Evolutionary conservation across 2,329 filamentous ascomycete species (phyloP).

Genomic region (Pseudogymnoascus sp.): DNA sequence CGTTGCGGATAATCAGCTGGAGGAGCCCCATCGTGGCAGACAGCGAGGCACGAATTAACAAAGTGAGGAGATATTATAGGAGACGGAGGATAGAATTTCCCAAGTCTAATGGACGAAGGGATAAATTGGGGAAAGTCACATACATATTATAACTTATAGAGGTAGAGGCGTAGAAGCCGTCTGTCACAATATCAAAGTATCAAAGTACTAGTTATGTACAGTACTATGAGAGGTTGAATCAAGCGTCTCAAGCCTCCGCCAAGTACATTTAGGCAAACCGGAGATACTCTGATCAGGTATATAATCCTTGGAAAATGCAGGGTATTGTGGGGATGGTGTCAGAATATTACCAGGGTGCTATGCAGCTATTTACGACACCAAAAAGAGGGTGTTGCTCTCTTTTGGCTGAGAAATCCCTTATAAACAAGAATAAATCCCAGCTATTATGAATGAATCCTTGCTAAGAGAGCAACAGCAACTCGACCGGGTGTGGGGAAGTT

Average conservation of each 20-base stretch:
- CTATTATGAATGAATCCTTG: neutral
- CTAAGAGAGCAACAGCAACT: neutral
- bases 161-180: too few relatives aligned
- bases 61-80: neutral
- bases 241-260: neutral
- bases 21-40: neutral
- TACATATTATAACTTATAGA: neutral
- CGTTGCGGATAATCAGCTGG: slow-evolving; percentile 11
- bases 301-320: neutral
- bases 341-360: neutral
- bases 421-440: neutral
- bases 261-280: neutral
- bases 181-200: neutral
- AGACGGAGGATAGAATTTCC: neutral
- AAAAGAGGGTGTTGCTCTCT: neutral
- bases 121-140: neutral
- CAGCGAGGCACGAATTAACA: neutral
- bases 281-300: neutral
- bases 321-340: neutral
- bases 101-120: neutral
- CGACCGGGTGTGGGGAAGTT: neutral
- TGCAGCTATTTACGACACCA: neutral
- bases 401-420: neutral
- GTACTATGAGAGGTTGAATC: neutral
- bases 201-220: neutral